A percentile compares a stretch with the other conserved stretches of the same genome.
Conservation (phyloP, 495 filamentous ascomycete species). For the Thozetella sp. region DNA sequence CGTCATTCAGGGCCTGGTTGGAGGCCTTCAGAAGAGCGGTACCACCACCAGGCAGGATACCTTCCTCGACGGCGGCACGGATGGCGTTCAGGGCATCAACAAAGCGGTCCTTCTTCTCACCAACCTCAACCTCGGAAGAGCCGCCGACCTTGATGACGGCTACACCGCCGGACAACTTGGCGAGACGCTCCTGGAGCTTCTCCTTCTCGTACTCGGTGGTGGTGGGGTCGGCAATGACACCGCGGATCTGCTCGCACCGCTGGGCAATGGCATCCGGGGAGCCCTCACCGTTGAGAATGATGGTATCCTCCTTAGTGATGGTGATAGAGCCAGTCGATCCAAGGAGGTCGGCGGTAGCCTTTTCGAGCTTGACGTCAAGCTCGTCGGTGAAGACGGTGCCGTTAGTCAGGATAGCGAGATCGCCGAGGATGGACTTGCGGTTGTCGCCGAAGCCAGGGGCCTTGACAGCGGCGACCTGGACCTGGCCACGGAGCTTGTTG, state of each 20-base stretch:
- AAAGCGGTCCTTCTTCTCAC: constrained; percentile 99
- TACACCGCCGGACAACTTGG: constrained; percentile 98
- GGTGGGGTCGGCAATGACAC: constrained; percentile 88
- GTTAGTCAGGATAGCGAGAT: constrained; percentile 93
- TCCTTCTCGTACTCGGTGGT: constrained; percentile 99
- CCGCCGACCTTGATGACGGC: constrained; percentile 99
- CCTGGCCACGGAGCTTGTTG: constrained; percentile 99
- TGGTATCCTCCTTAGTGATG: constrained; percentile 99
- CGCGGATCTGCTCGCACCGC: constrained; percentile 98
- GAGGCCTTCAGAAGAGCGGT: constrained; percentile 98
- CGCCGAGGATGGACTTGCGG: constrained; percentile 98
- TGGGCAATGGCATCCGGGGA: constrained; percentile 92
- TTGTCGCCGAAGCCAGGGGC: constrained; percentile 99
- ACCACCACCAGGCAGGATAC: constrained; percentile 97
- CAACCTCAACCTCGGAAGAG: constrained; percentile 95
- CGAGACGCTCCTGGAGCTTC: constrained; percentile 99
- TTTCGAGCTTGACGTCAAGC: constrained; percentile 98
- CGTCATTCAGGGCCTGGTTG: constrained; percentile 75
- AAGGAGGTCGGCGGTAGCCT: constrained; percentile 93
- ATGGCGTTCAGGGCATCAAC: constrained; percentile 98
- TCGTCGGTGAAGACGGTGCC: constrained; percentile 97
- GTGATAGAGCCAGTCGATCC: constrained; percentile 97
- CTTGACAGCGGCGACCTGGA: constrained; percentile 98
- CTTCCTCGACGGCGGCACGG: constrained; percentile 96
- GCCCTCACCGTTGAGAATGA: constrained; percentile 96